Evolutionary conservation across 2,329 filamentous ascomycete species (phyloP).

Genomic region (Fusarium denticulatum): DNA sequence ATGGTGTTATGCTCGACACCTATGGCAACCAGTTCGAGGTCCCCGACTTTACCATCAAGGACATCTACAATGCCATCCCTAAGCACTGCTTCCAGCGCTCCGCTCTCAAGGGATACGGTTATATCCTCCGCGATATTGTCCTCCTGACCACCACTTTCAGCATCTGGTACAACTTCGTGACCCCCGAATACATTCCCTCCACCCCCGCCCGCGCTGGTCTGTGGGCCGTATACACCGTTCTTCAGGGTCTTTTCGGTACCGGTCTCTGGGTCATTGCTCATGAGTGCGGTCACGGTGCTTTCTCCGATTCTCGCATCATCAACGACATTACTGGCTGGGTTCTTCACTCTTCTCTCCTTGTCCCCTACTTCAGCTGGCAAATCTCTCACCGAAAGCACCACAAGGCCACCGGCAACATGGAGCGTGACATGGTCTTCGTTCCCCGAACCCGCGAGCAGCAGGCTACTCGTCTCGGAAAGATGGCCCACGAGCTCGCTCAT

Average conservation of each 20-base stretch:
- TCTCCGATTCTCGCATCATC: slow-evolving; percentile 88
- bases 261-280: slow-evolving; percentile 97
- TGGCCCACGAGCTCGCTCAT: slow-evolving; percentile 85
- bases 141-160: slow-evolving; percentile 82
- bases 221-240: slow-evolving; percentile 74
- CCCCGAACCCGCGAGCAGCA: slow-evolving; percentile 88
- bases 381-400: slow-evolving; percentile 99
- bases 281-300: slow-evolving; percentile 97
- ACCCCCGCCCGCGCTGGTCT: slow-evolving; percentile 71
- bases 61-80: slow-evolving; percentile 96
- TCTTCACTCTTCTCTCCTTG: slow-evolving; percentile 86
- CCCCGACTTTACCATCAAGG: slow-evolving; percentile 96
- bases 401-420: slow-evolving; percentile 97
- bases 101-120: slow-evolving; percentile 76
- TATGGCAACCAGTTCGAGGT: slow-evolving; percentile 95
- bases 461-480: slow-evolving; percentile 76
- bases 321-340: slow-evolving; percentile 95
- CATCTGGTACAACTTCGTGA: slow-evolving; percentile 89
- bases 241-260: slow-evolving; percentile 93
- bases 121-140: slow-evolving; percentile 84
- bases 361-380: slow-evolving; percentile 99
- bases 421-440: slow-evolving; percentile 99
- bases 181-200: slow-evolving; percentile 82
- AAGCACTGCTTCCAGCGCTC: slow-evolving; percentile 97
- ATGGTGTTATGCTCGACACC: slow-evolving; percentile 82